Conservation (phyloP, 2,329 filamentous ascomycete species). For the Plectosphaerella cucumerina region DNA sequence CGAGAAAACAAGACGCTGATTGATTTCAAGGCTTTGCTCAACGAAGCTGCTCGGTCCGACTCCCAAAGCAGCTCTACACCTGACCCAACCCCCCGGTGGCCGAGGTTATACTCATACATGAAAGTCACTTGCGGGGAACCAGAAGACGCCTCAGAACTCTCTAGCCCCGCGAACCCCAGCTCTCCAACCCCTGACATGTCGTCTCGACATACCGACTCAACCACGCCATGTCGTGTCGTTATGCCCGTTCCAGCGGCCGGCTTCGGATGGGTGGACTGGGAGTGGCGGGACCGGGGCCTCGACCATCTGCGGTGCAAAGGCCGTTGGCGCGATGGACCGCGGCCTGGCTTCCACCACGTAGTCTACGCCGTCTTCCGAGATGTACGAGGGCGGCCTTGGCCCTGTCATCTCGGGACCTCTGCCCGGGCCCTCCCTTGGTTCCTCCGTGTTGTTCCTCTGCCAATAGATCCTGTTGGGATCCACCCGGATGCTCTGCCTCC, state of each 20-base stretch:
- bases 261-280: constrained; percentile 45
- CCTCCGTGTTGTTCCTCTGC: constrained; percentile 56
- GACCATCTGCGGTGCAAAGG: constrained; percentile 22
- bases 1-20: no score
- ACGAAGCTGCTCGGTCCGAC: no score
- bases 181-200: no score
- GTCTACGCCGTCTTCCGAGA: constrained; percentile 68
- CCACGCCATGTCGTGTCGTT: not conserved
- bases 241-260: constrained; percentile 14
- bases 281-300: constrained; percentile 21
- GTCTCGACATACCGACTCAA: not conserved
- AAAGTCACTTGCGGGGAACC: no score
- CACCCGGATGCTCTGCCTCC: constrained; percentile 76
- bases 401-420: constrained; percentile 13
- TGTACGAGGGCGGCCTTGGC: constrained; percentile 68
- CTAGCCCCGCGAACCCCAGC: no score
- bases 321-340: constrained; percentile 48
- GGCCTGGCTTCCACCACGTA: constrained; percentile 68
- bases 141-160: no score
- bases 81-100: no score
- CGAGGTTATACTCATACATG: no score
- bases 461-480: constrained; percentile 80
- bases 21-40: no score
- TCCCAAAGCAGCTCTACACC: no score
- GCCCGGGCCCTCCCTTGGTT: constrained; percentile 11